phyloP scores from a whole-genome alignment of 768 basidiomycete species.

The Tephrocybe sp. region DNA sequence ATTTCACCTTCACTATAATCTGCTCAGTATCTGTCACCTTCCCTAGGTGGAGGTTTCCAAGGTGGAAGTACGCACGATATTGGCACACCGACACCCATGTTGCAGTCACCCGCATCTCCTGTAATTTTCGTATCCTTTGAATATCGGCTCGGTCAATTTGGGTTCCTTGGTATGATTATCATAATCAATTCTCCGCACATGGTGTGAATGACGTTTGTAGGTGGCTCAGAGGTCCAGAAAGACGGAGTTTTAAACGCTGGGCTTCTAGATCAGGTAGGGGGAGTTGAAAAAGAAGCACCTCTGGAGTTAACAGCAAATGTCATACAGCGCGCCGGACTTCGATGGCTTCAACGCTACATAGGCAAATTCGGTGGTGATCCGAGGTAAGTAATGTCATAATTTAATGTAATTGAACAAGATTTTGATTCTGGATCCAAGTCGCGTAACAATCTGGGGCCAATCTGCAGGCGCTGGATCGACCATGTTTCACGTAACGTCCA shows the following conservation, averaged over 20 bases:
- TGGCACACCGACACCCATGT: conserved; percentile 25
- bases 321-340: conserved; percentile 29
- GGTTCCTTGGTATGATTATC: conserved; percentile 31
- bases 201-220: conserved; percentile 15
- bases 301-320: neutral
- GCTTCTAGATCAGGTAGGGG: conserved; percentile 35
- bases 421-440: conserved; percentile 19
- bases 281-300: neutral
- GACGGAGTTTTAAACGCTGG: conserved; percentile 35
- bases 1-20: neutral
- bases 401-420: neutral
- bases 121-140: conserved; percentile 40
- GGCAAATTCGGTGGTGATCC: conserved; percentile 34
- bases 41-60: conserved; percentile 41
- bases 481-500: conserved; percentile 36
- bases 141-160: conserved; percentile 40
- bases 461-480: conserved; percentile 41
- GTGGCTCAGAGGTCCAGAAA: conserved; percentile 29
- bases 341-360: conserved; percentile 37
- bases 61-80: conserved; percentile 30
- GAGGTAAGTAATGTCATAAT: conserved; percentile 16
- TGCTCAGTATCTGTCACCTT: neutral
- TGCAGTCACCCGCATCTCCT: conserved; percentile 28
- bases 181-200: neutral
- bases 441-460: conserved; percentile 41